phyloP scores from a whole-genome alignment of 106 monocot species.

The Gastrodia elata region DNA sequence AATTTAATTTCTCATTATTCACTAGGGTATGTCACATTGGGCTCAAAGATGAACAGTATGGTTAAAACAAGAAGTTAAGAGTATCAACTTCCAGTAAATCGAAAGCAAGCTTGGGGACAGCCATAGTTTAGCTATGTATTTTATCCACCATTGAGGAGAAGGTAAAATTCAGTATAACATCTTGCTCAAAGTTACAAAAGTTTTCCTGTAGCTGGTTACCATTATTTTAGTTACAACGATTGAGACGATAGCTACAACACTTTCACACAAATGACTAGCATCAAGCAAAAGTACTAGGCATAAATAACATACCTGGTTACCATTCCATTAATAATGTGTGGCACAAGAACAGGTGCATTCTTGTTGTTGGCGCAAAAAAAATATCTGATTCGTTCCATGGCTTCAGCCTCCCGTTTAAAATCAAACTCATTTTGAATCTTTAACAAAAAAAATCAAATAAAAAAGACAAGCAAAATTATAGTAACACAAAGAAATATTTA shows the following conservation, averaged over 20 bases:
- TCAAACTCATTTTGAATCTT: slow-evolving; percentile 95
- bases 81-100: neutral
- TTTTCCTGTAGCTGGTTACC: no score
- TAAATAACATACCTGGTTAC: slow-evolving; percentile 54
- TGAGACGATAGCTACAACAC: neutral
- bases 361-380: slow-evolving; percentile 56
- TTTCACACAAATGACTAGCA: neutral
- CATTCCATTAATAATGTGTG: slow-evolving; percentile 61
- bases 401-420: slow-evolving; percentile 70
- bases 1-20: neutral
- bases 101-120: neutral
- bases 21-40: neutral
- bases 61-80: neutral
- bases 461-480: neutral
- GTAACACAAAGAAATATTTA: slow-evolving; percentile 4
- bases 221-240: neutral
- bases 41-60: neutral
- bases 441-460: slow-evolving; percentile 5
- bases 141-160: neutral
- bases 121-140: neutral
- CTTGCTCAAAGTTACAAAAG: no score
- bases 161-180: neutral
- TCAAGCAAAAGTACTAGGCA: neutral
- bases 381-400: slow-evolving; percentile 75
- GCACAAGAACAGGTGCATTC: slow-evolving; percentile 71